A percentile compares a stretch with the other conserved stretches of the same genome.
These are phyloP conservation scores for Pythium volutum DNA, from an alignment of 352 stramenopile genomes.

Conservation along the genomic window DNA sequence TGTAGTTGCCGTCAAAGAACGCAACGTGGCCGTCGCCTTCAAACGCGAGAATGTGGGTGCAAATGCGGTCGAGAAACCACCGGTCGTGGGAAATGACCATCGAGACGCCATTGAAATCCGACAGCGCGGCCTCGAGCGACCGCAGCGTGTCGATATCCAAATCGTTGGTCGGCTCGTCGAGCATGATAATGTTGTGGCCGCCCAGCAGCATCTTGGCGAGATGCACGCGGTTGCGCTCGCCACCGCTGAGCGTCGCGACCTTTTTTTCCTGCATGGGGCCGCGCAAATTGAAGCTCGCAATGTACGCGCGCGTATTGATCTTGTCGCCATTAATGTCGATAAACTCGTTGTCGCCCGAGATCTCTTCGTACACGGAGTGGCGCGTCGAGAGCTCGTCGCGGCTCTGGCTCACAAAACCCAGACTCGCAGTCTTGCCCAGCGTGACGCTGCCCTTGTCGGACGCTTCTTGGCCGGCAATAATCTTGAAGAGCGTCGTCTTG, in stretches of 20 bases:
- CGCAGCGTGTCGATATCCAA: conserved; percentile 83
- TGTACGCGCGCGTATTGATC: conserved; percentile 40
- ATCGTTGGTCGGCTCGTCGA: conserved; percentile 88
- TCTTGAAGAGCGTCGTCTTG: conserved; percentile 96
- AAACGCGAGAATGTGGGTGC: conserved; percentile 85
- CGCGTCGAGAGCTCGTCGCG: conserved; percentile 64
- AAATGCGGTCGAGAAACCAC: conserved; percentile 94
- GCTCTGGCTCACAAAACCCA: conserved; percentile 78
- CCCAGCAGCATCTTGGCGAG: conserved; percentile 83
- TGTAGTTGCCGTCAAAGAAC: conserved; percentile 89
- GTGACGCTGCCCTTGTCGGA: conserved; percentile 76
- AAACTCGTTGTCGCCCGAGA: conserved; percentile 85
- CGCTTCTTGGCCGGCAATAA: conserved; percentile 92
- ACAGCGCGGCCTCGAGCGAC: conserved; percentile 86
- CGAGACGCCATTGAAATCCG: conserved; percentile 89
- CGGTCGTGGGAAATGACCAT: conserved; percentile 96
- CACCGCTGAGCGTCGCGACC: conserved; percentile 68
- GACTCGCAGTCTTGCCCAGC: conserved; percentile 73
- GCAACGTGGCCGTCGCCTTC: conserved; percentile 63
- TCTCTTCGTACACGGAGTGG: conserved; percentile 80
- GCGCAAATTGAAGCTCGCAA: conserved; percentile 85
- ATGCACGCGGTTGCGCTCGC: conserved; percentile 84
- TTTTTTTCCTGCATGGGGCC: conserved; percentile 85
- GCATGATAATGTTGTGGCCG: conserved; percentile 85
- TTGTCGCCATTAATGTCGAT: conserved; percentile 68